These are phyloP conservation scores for Lolium perenne DNA, from an alignment of 176 grass and related monocot genomes.

Conservation along the genomic window DNA sequence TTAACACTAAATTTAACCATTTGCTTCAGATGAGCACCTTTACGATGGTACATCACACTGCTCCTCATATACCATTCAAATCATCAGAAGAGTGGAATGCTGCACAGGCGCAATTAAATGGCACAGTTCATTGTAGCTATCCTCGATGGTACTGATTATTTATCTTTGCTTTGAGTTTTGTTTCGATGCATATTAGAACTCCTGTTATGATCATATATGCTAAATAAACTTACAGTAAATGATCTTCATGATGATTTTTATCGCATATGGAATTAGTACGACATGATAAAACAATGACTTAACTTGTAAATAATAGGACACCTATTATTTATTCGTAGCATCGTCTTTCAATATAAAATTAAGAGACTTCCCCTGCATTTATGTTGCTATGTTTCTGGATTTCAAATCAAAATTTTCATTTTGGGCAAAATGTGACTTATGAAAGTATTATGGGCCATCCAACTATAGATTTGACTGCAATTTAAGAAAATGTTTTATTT, in stretches of 20 bases:
- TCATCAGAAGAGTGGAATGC: conserved; percentile 93
- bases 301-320: conserved; percentile 36
- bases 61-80: conserved; percentile 99
- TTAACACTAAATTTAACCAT: conserved; percentile 19
- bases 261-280: conserved; percentile 9
- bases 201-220: neutral
- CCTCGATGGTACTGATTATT: conserved; percentile 68
- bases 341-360: conserved; percentile 1
- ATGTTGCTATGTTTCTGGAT: neutral
- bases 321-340: neutral
- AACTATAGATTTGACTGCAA: neutral
- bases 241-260: conserved; percentile 19
- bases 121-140: conserved; percentile 95
- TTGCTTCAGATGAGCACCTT: conserved; percentile 94
- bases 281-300: neutral
- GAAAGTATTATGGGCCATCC: neutral
- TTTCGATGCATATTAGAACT: conserved; percentile 14
- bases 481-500: conserved; percentile 13
- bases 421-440: conserved; percentile 4
- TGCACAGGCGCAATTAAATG: conserved; percentile 88
- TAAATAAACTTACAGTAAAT: conserved; percentile 10
- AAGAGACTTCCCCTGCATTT: conserved; percentile 17
- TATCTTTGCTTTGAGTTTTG: neutral
- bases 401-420: neutral
- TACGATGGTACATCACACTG: conserved; percentile 99